A percentile compares a stretch with the other conserved stretches of the same genome.
Conservation (phyloP, 768 basidiomycete genomes). For the Mycena galericulata region DNA sequence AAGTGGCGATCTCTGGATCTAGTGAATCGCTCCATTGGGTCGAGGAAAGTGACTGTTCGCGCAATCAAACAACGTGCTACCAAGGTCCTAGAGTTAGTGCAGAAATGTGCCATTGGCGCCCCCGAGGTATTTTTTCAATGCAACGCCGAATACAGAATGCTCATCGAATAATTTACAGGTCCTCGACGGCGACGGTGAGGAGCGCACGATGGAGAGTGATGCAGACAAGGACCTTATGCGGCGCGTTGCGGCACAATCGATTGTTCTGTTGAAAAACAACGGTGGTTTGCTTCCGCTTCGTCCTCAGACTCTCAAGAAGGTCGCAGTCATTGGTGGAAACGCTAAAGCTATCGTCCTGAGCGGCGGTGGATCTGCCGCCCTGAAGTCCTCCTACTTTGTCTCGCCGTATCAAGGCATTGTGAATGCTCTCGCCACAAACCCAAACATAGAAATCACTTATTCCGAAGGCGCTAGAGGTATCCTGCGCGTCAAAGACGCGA, state of each 20-base stretch:
- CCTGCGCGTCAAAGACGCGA: background rate
- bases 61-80: conserved; percentile 75
- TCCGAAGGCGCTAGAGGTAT: conserved; percentile 77
- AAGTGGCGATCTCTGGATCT: conserved; percentile 82
- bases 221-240: conserved; percentile 75
- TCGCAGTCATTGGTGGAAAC: conserved; percentile 83
- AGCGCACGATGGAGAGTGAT: conserved; percentile 70
- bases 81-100: conserved; percentile 75
- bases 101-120: conserved; percentile 74
- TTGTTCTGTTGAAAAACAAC: conserved; percentile 84
- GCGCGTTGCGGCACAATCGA: conserved; percentile 72
- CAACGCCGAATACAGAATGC: background rate
- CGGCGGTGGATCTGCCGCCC: conserved; percentile 79
- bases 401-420: conserved; percentile 84
- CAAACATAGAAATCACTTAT: conserved; percentile 68
- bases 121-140: conserved; percentile 62
- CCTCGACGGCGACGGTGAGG: conserved; percentile 77
- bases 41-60: conserved; percentile 73
- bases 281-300: conserved; percentile 64
- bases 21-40: conserved; percentile 68
- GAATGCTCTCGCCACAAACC: conserved; percentile 59
- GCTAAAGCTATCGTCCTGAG: conserved; percentile 71
- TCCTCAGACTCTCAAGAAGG: conserved; percentile 64
- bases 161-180: conserved; percentile 52
- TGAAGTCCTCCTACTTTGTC: conserved; percentile 82